Base-by-base conservation (phyloP, 2,329 filamentous ascomycete genomes). In the Helicocarpus griseus region DNA sequence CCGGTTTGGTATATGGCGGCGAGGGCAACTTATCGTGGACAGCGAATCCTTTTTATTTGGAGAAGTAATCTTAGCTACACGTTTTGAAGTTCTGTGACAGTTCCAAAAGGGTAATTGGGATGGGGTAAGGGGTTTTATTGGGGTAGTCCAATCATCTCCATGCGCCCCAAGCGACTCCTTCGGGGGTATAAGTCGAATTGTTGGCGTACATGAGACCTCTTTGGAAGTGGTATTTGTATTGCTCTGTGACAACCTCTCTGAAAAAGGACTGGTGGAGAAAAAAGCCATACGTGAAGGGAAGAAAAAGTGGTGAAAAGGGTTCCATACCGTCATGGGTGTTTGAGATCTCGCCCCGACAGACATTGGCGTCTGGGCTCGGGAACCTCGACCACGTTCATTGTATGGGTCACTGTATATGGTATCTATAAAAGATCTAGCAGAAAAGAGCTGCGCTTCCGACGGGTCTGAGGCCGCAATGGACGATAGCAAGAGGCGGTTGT, bases 361-460 rank as follows among this genome's bases (percentile, higher is more conserved):
- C 77, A 86, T 79, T 29, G 85, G 85, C 11, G 85, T 88, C 50
- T 78, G 76, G 2, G 85, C 83, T 63, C 84, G 77, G 9, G 85
- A 86, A 54, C 75, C 77, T 51, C 77, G 74, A 54, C 79, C 80
- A 51, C 77, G 79, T 53, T 78, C 74, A 56, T 72, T 76, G 57
- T 71, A 62, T 4, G 71, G 67, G 53, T 94, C 89, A 48, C 80
- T 78, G 63, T 86, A 95, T 14, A 89, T 78, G 5, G 77, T 80
- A 51, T 96, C 90, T 51, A 96, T 76, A 66, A 91, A 96, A 14
- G 80, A 75, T 2, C 83, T 75, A 2, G 89, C 89, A 0, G 84
- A 77, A 58, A 84, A 81, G 36, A 97, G 75, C 51, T 83, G 79
- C 5, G 88, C 86, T 66, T 97, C 91, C 1, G 89, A 90, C 0